phyloP scores from a whole-genome alignment of 257 asterid genomes.

The Primulina tabacum region DNA sequence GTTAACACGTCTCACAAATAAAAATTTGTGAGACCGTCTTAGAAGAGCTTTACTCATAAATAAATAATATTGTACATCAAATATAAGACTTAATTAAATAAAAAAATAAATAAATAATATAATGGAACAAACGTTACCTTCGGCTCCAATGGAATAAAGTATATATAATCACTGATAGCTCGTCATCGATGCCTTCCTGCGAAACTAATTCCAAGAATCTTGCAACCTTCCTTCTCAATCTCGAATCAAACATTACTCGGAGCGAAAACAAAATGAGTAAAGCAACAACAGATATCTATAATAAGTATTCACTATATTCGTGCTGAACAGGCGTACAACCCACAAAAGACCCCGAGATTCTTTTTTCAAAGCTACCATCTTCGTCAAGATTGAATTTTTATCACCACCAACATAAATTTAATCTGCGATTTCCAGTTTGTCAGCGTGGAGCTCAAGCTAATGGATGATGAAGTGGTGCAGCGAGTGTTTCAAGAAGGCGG shows the following conservation, averaged over 20 bases:
- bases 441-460: constrained; percentile 22
- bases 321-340: constrained; percentile 11
- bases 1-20: too few species aligned
- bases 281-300: background rate
- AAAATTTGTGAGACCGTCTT: too few species aligned
- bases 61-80: too few species aligned
- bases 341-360: constrained; percentile 23
- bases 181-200: background rate
- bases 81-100: too few species aligned
- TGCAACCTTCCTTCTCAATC: background rate
- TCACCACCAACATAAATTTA: background rate
- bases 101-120: too few species aligned
- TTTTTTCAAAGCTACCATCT: constrained; percentile 7
- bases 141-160: too few species aligned
- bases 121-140: too few species aligned
- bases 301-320: constrained; percentile 18
- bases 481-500: constrained; percentile 95
- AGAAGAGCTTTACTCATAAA: too few species aligned
- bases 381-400: constrained; percentile 25
- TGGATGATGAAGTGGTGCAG: constrained; percentile 94
- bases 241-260: background rate
- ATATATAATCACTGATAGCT: background rate
- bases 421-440: background rate
- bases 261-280: background rate
- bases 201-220: background rate